Percentiles rank a stretch among this genome's conserved stretches.
phyloP scores from a whole-genome alignment of 768 basidiomycete genomes.

The Royoungia palumana region DNA sequence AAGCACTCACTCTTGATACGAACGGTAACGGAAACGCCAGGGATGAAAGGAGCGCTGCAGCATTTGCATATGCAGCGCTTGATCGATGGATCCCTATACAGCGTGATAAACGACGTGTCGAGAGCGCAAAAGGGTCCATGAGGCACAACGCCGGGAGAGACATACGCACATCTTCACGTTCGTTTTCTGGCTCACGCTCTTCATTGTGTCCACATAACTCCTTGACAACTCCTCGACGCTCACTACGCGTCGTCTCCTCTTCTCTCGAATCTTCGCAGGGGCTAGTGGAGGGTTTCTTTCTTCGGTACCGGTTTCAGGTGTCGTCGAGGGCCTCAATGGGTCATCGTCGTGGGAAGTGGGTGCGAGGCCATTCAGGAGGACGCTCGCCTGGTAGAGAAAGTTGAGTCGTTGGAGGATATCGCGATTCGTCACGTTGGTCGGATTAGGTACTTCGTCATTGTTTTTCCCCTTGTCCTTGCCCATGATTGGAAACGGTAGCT shows the following conservation, averaged over 20 bases:
- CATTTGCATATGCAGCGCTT: slow-evolving; percentile 76
- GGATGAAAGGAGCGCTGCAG: slow-evolving; percentile 62
- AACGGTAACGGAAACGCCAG: slow-evolving; percentile 62
- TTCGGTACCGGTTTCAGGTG: neutral
- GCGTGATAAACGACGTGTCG: neutral
- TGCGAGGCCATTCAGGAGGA: slow-evolving; percentile 48
- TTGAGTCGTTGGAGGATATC: slow-evolving; percentile 83
- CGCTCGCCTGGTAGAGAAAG: slow-evolving; percentile 81
- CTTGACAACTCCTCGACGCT: slow-evolving; percentile 54
- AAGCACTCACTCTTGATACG: slow-evolving; percentile 59
- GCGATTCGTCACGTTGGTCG: slow-evolving; percentile 56
- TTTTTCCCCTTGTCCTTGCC: slow-evolving; percentile 60
- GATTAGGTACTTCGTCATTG: slow-evolving; percentile 55
- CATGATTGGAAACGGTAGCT: too few relatives aligned
- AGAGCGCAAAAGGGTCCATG: neutral
- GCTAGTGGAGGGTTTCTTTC: neutral
- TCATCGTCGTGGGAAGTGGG: slow-evolving; percentile 4
- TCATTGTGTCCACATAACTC: slow-evolving; percentile 64
- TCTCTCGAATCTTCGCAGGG: neutral
- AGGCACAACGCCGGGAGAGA: neutral
- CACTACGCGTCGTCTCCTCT: slow-evolving; percentile 29
- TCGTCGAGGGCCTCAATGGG: neutral
- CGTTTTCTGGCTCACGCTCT: slow-evolving; percentile 67
- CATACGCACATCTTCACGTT: slow-evolving; percentile 68
- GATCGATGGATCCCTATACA: slow-evolving; percentile 69